Evolutionary conservation across 2,329 filamentous ascomycete species (phyloP).

Genomic region (Claviceps humidiphila): DNA sequence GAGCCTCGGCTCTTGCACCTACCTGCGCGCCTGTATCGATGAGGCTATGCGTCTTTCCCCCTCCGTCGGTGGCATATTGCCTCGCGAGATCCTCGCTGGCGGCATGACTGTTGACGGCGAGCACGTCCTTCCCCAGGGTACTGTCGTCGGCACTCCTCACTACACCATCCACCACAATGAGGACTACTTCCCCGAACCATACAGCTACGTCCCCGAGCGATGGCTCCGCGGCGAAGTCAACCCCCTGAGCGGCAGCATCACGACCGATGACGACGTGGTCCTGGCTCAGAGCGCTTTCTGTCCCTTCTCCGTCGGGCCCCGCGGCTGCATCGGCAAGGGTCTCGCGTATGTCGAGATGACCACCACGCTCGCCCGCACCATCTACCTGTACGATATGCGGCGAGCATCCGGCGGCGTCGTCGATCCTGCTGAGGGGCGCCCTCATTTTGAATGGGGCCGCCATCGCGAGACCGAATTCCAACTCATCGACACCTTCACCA

Average conservation of each 20-base stretch:
- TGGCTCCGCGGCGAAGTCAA: conserved; percentile 42
- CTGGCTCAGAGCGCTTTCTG: conserved; percentile 57
- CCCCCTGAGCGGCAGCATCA: conserved; percentile 21
- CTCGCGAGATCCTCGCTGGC: conserved; percentile 43
- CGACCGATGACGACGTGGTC: conserved; percentile 37
- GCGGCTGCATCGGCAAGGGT: conserved; percentile 61
- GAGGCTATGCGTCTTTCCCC: conserved; percentile 52
- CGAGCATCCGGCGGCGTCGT: conserved; percentile 32
- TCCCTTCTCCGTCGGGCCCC: conserved; percentile 56
- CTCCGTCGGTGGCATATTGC: conserved; percentile 45
- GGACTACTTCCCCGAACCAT: conserved; percentile 46
- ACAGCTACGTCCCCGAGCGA: conserved; percentile 47
- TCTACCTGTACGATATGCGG: conserved; percentile 49
- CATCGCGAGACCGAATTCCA: conserved; percentile 50
- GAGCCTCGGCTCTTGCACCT: conserved; percentile 36
- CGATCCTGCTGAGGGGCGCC: conserved; percentile 39
- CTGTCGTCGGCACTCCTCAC: conserved; percentile 50
- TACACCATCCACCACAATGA: conserved; percentile 58
- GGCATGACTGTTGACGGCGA: conserved; percentile 40
- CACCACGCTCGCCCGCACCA: conserved; percentile 44
- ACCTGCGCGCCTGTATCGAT: conserved; percentile 51
- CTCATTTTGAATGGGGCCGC: conserved; percentile 38
- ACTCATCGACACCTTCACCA: conserved; percentile 60
- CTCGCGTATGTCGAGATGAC: conserved; percentile 56
- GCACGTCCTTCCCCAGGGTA: conserved; percentile 40